Conservation (phyloP, 176 grass and related monocot species). For the Hordeum vulgare region MorexV3_pseudomolecules_assembly NC_058523.1:383803423-383803922, state of each 20-base stretch:
- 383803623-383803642: slow-evolving; percentile 53
- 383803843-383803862: slow-evolving; percentile 59
- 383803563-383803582: background rate
- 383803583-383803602: background rate
- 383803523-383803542: background rate
- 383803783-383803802: slow-evolving; percentile 7
- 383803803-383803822: slow-evolving; percentile 45
- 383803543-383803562: background rate
- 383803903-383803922: slow-evolving; percentile 49
- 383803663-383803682: slow-evolving; percentile 53
- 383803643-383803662: slow-evolving; percentile 50
- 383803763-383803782: slow-evolving; percentile 7
- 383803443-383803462: background rate
- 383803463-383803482: background rate
- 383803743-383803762: background rate
- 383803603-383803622: background rate
- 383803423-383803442: slow-evolving; percentile 7
- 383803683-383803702: slow-evolving; percentile 13
- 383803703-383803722: background rate
- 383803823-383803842: slow-evolving; percentile 44
- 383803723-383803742: background rate
- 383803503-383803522: background rate
- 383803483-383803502: background rate
- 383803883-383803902: slow-evolving; percentile 61
- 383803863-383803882: slow-evolving; percentile 65